Evolutionary conservation across 2,329 filamentous ascomycete genomes (phyloP).

Genomic region (Trichothecium sympodiale): DNA sequence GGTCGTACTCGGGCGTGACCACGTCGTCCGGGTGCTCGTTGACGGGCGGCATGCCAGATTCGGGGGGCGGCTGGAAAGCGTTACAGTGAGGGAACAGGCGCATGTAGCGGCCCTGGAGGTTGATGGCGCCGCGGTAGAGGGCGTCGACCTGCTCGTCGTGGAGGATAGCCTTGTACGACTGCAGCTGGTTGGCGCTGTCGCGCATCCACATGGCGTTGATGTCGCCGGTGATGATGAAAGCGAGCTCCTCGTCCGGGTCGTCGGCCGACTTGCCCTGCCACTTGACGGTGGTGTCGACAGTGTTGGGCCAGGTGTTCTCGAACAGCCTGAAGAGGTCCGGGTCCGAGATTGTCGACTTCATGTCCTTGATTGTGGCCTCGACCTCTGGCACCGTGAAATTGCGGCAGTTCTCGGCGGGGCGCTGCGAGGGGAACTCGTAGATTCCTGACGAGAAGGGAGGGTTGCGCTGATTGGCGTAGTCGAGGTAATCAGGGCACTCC

Average conservation of each 20-base stretch:
- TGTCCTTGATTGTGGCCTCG: slow-evolving; percentile 61
- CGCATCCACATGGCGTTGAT: slow-evolving; percentile 92
- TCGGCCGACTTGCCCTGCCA: slow-evolving; percentile 53
- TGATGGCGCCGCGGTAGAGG: slow-evolving; percentile 64
- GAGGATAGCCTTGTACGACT: slow-evolving; percentile 59
- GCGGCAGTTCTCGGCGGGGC: slow-evolving; percentile 64
- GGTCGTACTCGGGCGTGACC: slow-evolving; percentile 54
- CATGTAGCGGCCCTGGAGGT: slow-evolving; percentile 64
- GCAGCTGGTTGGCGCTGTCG: slow-evolving; percentile 74
- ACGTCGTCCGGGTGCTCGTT: slow-evolving; percentile 29
- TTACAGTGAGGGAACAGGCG: slow-evolving; percentile 74
- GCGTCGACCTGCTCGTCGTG: slow-evolving; percentile 42
- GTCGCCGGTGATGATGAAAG: slow-evolving; percentile 75
- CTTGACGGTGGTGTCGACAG: slow-evolving; percentile 59
- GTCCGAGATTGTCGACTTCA: slow-evolving; percentile 61
- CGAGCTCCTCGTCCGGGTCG: slow-evolving; percentile 51
- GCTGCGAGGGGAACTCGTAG: slow-evolving; percentile 67
- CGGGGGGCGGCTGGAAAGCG: slow-evolving; percentile 79
- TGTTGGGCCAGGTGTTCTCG: slow-evolving; percentile 63
- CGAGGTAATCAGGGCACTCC: slow-evolving; percentile 22
- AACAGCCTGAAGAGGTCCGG: slow-evolving; percentile 65
- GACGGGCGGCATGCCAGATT: slow-evolving; percentile 33
- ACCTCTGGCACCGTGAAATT: slow-evolving; percentile 70
- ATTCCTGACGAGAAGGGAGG: slow-evolving; percentile 66
- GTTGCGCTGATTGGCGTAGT: slow-evolving; percentile 33